Base-by-base conservation (phyloP, 768 basidiomycete species). In the Mycena olivaceomarginata region DNA sequence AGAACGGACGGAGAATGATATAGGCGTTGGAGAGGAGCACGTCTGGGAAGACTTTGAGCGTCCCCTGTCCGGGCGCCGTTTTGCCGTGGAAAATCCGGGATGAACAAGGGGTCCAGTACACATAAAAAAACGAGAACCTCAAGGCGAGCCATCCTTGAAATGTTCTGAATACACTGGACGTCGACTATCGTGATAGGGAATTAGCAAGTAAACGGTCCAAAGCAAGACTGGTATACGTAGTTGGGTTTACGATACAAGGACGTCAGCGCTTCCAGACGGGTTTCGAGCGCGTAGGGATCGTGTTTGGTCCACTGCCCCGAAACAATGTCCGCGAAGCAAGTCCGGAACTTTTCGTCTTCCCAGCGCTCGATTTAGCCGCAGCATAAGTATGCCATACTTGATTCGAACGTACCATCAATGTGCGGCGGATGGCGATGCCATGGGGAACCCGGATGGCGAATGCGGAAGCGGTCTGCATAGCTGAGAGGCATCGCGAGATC, bases 141-240 rank as follows among this genome's bases (percentile, higher is more conserved):
- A 92, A 83, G 3, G 92, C 86, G 37, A 92, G 84, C 92, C 92
- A 93, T 46, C 92, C 92, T 72, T 93, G 92, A 82, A 90, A 93
- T 11, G 90, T 90, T 45, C 88, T 82, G 77, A 89, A 88, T 18
- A 88, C 82, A 77, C 76, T 88, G 4, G 43, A 45, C 43, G 43
- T 45, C 40, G 85, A 85, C 76, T 84, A 69, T 18, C 1, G 16
- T 62, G 9, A 70, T 72, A 73, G 41, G 10, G 80, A 59, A 43
- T 48, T 67, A 15, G 31, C 59, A 64, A 37, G 39, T n/a, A 11
- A 1, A 13, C 20, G 43, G 2, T 45, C 43, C 43, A 45, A n/a
- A n/a, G n/a, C 7, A n/a, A 65, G 48, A 9, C 20, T 6, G 60
- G 70, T 82, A 51, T 67, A 86, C 88, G 83, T 90, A 88, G 75